Evolutionary conservation across 73 alveolate genomes (phyloP), one percentile per base, ranked within the genome.

Genomic region (Blepharisma japonicum): DNA sequence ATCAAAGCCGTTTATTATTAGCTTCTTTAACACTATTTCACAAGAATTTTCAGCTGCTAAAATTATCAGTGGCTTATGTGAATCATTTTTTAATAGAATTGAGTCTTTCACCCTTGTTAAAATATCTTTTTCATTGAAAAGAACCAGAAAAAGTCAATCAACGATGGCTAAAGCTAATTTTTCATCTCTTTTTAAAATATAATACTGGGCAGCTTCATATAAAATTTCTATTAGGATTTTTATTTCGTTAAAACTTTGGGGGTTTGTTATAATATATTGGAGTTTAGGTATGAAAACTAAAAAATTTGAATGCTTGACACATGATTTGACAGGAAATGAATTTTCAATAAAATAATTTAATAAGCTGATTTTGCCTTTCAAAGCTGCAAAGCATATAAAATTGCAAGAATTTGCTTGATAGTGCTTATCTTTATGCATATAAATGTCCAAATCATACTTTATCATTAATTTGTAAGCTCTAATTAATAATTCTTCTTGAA

Each of bases 151-250:
- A 56, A 7, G 7, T 56, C n/a, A n/a, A n/a, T 56, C 72, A 56
- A 56, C 18, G 18, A 56, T 56, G 9, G 18, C 45, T 21, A 56
- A 14, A 14, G 72, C 42, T 56, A 7, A 38, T 56, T 56, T 38
- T 7, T 6, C 42, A 56, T 9, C 9, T 14, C 45, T 20, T 56
- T 56, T 56, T 14, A 7, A 9, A 56, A 56, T 56, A 56, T 56
- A 56, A 56, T 9, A 56, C 72, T 56, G 72, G 18, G 72, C 72
- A 20, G 72, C 72, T 56, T 56, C 72, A 56, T 56, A 56, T 7
- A 56, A 21, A 8, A 56, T 56, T 56, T 56, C 72, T 20, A 7
- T 8, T 9, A 38, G 72, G 42, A 56, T 7, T 6, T 8, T 20
- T 8, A 56, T 14, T 7, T 9, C 18, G 8, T 7, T 6, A 7